These are phyloP conservation scores for Sungouiozyma ichnusensis DNA, from an alignment of 805 yeast genomes.

Conservation along the genomic window DNA sequence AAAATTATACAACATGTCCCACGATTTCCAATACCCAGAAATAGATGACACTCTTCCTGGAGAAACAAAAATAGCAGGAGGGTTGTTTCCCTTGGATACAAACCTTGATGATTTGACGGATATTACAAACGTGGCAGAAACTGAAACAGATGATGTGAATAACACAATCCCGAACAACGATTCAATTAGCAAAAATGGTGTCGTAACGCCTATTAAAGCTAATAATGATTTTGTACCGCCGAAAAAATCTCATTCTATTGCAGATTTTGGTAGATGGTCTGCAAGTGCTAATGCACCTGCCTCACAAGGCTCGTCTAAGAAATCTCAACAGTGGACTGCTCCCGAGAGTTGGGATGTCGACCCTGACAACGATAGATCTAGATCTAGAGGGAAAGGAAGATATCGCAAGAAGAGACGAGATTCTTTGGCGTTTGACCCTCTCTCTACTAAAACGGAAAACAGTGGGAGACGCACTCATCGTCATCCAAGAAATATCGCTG, in stretches of 20 bases:
- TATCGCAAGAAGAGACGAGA: conserved; percentile 1
- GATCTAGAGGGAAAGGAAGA: conserved; percentile 2
- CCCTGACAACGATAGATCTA: conserved; percentile 10
- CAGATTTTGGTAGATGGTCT: conserved; percentile 6
- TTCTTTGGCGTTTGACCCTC: conserved; percentile 1
- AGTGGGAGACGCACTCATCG: not conserved
- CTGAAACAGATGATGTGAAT: not conserved
- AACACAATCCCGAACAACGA: not conserved
- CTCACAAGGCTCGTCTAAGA: not conserved
- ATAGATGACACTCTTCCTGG: not conserved
- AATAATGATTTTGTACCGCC: conserved; percentile 2
- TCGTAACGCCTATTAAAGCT: not conserved
- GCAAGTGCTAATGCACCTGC: not conserved
- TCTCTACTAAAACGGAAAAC: conserved; percentile 1
- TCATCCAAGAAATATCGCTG: conserved; percentile 5
- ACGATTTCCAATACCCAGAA: not conserved
- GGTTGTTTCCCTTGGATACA: conserved; percentile 20
- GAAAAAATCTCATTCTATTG: conserved; percentile 10
- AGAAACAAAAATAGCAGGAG: not conserved
- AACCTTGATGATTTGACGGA: conserved; percentile 22
- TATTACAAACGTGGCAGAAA: conserved; percentile 11
- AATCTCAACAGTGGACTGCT: conserved; percentile 35
- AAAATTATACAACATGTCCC: not conserved
- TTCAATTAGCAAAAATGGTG: not conserved
- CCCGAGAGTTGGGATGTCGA: conserved; percentile 58